phyloP scores from a whole-genome alignment of 495 filamentous ascomycete species.

The Clohesyomyces aquaticus region DNA sequence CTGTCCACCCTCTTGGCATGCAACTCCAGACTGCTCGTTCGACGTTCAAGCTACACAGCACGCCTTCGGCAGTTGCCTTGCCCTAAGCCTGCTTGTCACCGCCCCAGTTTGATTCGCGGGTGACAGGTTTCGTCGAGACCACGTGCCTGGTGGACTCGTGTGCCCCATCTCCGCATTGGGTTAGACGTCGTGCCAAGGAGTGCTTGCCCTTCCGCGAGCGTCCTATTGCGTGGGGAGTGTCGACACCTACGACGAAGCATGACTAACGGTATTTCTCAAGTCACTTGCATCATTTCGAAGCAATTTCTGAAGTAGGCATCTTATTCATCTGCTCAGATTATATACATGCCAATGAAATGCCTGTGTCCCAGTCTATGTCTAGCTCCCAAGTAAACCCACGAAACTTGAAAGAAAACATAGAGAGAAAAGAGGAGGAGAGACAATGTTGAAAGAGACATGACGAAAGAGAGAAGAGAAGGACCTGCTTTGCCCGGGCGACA shows the following conservation, averaged over 20 bases:
- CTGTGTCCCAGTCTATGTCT: constrained; percentile 10
- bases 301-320: neutral
- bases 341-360: neutral
- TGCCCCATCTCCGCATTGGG: neutral
- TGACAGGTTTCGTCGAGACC: neutral
- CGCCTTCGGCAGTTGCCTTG: constrained; percentile 13
- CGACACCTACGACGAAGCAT: too few species aligned
- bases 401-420: too few species aligned
- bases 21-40: neutral
- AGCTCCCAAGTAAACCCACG: neutral
- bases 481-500: constrained; percentile 17
- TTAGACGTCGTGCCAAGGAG: neutral
- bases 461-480: neutral
- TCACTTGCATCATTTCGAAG: too few species aligned
- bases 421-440: neutral
- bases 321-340: neutral
- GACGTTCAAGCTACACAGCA: neutral
- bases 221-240: too few species aligned
- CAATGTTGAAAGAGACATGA: neutral
- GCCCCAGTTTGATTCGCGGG: too few species aligned
- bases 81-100: too few species aligned
- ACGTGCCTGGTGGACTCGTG: neutral
- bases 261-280: too few species aligned
- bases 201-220: too few species aligned
- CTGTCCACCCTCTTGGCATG: neutral